Percentiles rank a stretch among this genome's conserved stretches.
These are phyloP conservation scores for Xerocomus nothofagi DNA, from an alignment of 1,284 basidiomycete genomes.

Conservation along the genomic window DNA sequence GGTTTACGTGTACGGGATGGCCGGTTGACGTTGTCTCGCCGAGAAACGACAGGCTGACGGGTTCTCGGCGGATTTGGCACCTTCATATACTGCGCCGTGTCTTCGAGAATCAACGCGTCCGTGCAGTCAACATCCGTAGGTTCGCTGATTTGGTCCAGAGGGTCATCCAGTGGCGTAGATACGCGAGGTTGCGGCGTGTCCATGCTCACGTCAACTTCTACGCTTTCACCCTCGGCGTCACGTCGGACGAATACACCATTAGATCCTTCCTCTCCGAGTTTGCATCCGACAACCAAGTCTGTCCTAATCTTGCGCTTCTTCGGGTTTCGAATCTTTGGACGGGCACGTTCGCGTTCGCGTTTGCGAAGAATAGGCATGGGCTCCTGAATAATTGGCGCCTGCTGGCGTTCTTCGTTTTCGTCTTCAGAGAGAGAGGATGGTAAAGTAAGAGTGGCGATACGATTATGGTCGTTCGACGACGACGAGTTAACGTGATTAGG, in stretches of 20 bases:
- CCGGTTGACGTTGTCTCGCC: slow-evolving; percentile 9
- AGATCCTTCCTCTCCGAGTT: slow-evolving; percentile 32
- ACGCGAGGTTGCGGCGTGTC: slow-evolving; percentile 16
- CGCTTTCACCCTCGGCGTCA: slow-evolving; percentile 59
- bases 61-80: slow-evolving; percentile 1
- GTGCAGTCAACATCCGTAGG: slow-evolving; percentile 16
- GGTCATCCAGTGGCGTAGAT: slow-evolving; percentile 14
- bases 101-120: slow-evolving; percentile 1
- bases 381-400: slow-evolving; percentile 23
- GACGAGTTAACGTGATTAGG: slow-evolving; percentile 29
- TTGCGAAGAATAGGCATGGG: slow-evolving; percentile 31
- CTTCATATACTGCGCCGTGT: slow-evolving; percentile 2
- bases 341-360: slow-evolving; percentile 46
- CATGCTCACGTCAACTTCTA: slow-evolving; percentile 52
- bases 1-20: slow-evolving; percentile 34
- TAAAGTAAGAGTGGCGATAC: slow-evolving; percentile 16
- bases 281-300: slow-evolving; percentile 26
- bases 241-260: slow-evolving; percentile 51
- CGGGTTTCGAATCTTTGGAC: slow-evolving; percentile 55
- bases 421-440: slow-evolving; percentile 41
- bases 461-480: slow-evolving; percentile 27
- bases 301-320: slow-evolving; percentile 51
- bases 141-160: slow-evolving; percentile 5
- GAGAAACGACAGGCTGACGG: slow-evolving; percentile 4
- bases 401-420: slow-evolving; percentile 39